Base-by-base conservation (phyloP, 2,329 filamentous ascomycete genomes). In the Verticillium longisporum region DNA sequence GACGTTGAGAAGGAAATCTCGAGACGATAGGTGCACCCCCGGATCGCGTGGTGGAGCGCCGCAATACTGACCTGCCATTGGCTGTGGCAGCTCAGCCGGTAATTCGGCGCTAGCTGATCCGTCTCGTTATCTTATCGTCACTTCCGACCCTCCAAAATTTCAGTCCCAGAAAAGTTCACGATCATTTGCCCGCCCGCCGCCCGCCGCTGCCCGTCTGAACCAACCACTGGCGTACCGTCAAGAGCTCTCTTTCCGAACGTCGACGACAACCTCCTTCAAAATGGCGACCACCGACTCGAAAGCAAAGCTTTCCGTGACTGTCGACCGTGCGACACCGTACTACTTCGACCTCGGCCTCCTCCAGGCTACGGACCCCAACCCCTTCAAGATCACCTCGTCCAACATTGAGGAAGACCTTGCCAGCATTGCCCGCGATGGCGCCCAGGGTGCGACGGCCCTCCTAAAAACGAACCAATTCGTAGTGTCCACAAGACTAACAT, bases 271-370 rank as follows among this genome's bases (percentile, higher is more conserved):
- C 26, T 33, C n/a, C 38, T 31, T 63, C 58, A 61, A 63, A 58
- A 79, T 78, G 73, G 68, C 77, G 33, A 63, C 75, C 58, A 66
- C 75, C 55, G 66, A 66, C 62, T 71, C 75, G 62, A 74, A 76
- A 64, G 73, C 77, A 63, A 84, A 83, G 70, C 78, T 86, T 62
- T 83, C 86, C 55, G 81, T 90, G 64, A 84, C 82, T 15, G 89
- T 92, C 71, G 81, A 88, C 63, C 96, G 96, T 77, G 88, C 92
- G 4, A 96, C 90, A 6, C 92, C 93, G 10, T 96, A 96, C 80
- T 92, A 87, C 67, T 97, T 96, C 79, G 92, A 97, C 74, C 88
- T 97, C n/a, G 80, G 92, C 67, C 87, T 96, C 72, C 88, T 98
- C 60, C 84, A 96, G 72, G 89, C 87, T 75, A 88, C 88, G 71